Base-by-base conservation (phyloP, 148 eudicot genomes). In the Rhododendron williamsianum region DNA sequence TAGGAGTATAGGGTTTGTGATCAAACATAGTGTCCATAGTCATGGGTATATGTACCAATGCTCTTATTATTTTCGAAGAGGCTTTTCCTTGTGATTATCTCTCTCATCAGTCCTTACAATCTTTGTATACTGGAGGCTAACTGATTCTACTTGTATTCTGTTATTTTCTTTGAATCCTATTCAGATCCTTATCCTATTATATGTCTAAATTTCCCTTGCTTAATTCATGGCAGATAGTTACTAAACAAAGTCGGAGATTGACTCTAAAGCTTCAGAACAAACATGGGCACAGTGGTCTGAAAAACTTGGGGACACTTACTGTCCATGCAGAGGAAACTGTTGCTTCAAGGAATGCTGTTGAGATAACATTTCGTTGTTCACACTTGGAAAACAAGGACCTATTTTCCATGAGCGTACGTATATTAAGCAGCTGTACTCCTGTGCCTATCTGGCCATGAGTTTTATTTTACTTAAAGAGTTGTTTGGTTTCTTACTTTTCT, bases 401-500 rank as follows among this genome's bases (percentile, higher is more conserved):
- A 27, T 84, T 95, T 36, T 97, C 99, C n/a, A 95, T 92, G 91
- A 97, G 96, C 89, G 98, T 97, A 94, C 46, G 95, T 84, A 81
- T 52, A 56, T 58, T 15, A 43, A 71, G 82, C 84, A 45, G 51
- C 41, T 83, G 18, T 16, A 1, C 7, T 25, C 51, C 51, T 83
- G 9, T n/a, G 11, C 13, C 78, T 49, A 71, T 71, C 2, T 30
- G 76, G 19, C 38, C 38, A 83, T 84, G 71, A 36, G 23, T 36
- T 30, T 25, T 65, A 49, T 60, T 49, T 35, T 63, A 23, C 10
- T 67, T 77, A 0, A 19, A 23, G 4, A 4, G 5, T 35, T 25
- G 43, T 48, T 35, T 49, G 38, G 10, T 69, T 23, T 74, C 89
- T 81, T 63, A 58, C 25, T 78, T 87, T 76, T 86, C 56, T 46